These are phyloP conservation scores for Phytophthora podocarpi DNA, from an alignment of 352 stramenopile species.

Conservation along the genomic window DNA sequence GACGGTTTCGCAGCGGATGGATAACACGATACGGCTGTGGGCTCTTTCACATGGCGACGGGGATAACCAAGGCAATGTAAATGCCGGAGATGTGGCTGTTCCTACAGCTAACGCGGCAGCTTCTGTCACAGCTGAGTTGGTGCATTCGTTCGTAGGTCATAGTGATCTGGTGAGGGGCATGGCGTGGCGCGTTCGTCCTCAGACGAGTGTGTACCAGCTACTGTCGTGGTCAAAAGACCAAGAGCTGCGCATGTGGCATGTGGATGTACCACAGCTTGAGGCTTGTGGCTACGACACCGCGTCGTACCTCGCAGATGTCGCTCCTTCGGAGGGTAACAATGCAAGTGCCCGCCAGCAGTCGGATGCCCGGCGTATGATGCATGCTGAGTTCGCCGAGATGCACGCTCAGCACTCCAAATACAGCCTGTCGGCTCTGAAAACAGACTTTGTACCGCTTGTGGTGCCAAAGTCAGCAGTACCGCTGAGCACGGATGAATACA, in stretches of 20 bases:
- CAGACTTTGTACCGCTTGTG: conserved; percentile 74
- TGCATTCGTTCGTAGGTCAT: conserved; percentile 71
- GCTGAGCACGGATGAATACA: conserved; percentile 70
- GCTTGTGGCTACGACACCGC: conserved; percentile 62
- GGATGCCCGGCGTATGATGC: conserved; percentile 17
- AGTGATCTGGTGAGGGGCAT: conserved; percentile 69
- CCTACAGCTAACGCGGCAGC: conserved; percentile 16
- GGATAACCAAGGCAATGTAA: conserved; percentile 10
- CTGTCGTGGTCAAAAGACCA: conserved; percentile 87
- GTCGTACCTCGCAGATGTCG: conserved; percentile 39
- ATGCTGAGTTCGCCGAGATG: conserved; percentile 41
- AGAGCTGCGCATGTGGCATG: conserved; percentile 72
- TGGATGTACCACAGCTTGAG: conserved; percentile 68
- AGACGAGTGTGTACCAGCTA: conserved; percentile 60
- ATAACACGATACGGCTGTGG: conserved; percentile 73
- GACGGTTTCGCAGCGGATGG: conserved; percentile 71
- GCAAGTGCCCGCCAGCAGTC: conserved; percentile 22
- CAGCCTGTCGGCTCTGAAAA: conserved; percentile 73
- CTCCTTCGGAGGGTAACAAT: conserved; percentile 28
- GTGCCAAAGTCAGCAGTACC: conserved; percentile 65
- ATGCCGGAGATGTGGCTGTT: conserved; percentile 15
- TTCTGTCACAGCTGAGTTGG: conserved; percentile 45
- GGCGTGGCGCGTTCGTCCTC: conserved; percentile 58
- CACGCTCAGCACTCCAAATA: conserved; percentile 58
- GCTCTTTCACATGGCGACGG: conserved; percentile 47